These are phyloP conservation scores for Neofusicoccum laricinum DNA, from an alignment of 2,329 filamentous ascomycete species.

Conservation along the genomic window DNA sequence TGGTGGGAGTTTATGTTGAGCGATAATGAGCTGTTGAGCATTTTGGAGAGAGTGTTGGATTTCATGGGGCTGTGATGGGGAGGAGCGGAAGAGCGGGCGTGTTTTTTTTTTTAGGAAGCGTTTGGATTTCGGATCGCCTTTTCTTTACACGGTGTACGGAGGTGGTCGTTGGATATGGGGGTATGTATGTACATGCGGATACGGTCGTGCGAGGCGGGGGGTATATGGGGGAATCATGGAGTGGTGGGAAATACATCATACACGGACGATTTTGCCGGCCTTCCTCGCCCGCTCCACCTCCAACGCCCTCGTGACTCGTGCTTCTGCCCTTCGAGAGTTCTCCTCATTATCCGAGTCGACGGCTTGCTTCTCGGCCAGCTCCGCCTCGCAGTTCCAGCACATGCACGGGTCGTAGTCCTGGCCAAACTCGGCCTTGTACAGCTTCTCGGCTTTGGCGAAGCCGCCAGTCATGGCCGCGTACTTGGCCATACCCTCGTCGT, in stretches of 20 bases:
- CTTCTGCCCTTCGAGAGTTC: background rate
- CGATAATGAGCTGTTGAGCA: background rate
- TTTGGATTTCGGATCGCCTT: background rate
- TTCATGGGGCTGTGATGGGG: background rate
- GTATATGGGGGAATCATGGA: background rate
- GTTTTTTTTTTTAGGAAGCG: background rate
- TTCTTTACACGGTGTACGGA: background rate
- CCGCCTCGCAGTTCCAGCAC: slow-evolving; percentile 40
- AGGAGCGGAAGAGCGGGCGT: too few species aligned
- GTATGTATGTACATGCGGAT: background rate
- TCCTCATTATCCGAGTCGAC: background rate
- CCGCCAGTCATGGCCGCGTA: slow-evolving; percentile 25
- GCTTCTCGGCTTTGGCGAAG: slow-evolving; percentile 26
- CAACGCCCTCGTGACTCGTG: background rate
- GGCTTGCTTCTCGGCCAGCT: slow-evolving; percentile 22
- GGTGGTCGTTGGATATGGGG: background rate
- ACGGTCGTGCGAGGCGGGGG: background rate
- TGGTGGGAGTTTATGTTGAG: background rate
- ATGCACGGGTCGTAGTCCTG: slow-evolving; percentile 36
- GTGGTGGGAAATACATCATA: background rate
- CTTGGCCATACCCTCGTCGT: slow-evolving; percentile 39
- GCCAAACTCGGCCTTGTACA: slow-evolving; percentile 34
- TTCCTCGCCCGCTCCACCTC: slow-evolving; percentile 9
- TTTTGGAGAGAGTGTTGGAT: background rate
- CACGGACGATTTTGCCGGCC: background rate